These are phyloP conservation scores for Scedosporium boydii DNA, from an alignment of 2,329 filamentous ascomycete genomes.

Conservation along the genomic window DNA sequence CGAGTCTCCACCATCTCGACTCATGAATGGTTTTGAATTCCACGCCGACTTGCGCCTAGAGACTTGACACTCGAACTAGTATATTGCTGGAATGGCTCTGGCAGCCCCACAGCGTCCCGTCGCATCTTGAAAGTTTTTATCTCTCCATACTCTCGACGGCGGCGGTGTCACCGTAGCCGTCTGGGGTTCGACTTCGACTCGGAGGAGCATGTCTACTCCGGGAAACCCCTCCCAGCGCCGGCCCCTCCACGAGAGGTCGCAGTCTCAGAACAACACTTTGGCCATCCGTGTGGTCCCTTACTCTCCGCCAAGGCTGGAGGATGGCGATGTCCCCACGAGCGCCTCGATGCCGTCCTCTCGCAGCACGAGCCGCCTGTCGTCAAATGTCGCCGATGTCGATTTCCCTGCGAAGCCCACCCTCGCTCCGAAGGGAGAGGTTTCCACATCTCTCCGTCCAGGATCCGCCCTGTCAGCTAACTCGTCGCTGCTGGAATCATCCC, in stretches of 20 bases:
- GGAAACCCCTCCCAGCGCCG: constrained; percentile 18
- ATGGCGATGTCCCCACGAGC: constrained; percentile 12
- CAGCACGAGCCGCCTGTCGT: constrained; percentile 8
- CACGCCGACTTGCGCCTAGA: no score
- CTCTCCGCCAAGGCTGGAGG: constrained; percentile 31
- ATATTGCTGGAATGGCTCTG: no score
- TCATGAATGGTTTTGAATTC: no score
- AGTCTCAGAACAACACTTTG: constrained; percentile 30
- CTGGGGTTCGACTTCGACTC: neutral
- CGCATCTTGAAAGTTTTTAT: no score
- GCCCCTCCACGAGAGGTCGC: constrained; percentile 29
- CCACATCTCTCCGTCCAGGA: constrained; percentile 3
- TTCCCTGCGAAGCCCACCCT: neutral
- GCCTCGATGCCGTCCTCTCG: constrained; percentile 15
- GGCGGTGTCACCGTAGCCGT: neutral
- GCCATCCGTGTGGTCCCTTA: constrained; percentile 41
- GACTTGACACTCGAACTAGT: no score
- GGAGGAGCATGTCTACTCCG: constrained; percentile 11
- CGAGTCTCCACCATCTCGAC: no score
- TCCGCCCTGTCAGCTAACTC: neutral
- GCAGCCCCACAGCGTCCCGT: no score
- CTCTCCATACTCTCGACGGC: no score
- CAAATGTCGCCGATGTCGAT: neutral
- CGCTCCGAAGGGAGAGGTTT: constrained; percentile 6
- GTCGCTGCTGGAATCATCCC: neutral